Base-by-base conservation (phyloP, 2,329 filamentous ascomycete genomes). In the Fusarium coffeatum region DNA sequence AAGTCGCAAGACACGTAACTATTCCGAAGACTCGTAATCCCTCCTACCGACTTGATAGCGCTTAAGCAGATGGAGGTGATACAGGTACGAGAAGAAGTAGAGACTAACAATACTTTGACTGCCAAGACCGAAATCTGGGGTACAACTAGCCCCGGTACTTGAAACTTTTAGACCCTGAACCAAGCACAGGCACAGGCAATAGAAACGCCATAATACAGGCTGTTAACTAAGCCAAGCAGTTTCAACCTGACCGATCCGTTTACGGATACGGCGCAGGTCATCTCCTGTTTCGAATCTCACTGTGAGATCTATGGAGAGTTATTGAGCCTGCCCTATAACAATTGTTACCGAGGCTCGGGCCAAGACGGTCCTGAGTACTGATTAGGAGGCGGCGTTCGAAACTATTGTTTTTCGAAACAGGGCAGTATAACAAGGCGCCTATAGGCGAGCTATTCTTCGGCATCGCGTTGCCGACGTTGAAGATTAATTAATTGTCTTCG, bases 101-200 rank as follows among this genome's bases (percentile, higher is more conserved):
- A 37, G 6, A 18, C 34, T 37, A 37, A 37, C 34, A 3, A 37
- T 37, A 37, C 34, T 37, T 37, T 6, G 34, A n/a, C 10, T 37
- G 22, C 56, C 59, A 42, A 54, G 59, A 28, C 20, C 28, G 22
- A 64, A 12, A 46, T 30, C 57, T n/a, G 57, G 41, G 59, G 34
- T 47, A 28, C 34, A 16, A 43, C 32, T 64, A 64, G 60, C 50
- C 45, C 37, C 59, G 60, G 49, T 42, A 64, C 37, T 60, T 57
- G 23, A 55, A 64, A 53, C 50, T 48, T 62, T 61, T 50, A 54
- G 56, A 62, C 54, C 34, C 45, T n/a, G 47, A 34, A 34, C 47
- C 22, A 55, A 47, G 49, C 11, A 41, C 23, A 20, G 23, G 23
- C 37, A 53, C 49, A 53, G 49, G 45, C 45, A 13, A 53, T 53